Evolutionary conservation across 169 alveolate genomes (phyloP).

Genomic region (Plasmodium cynomolgi): DNA sequence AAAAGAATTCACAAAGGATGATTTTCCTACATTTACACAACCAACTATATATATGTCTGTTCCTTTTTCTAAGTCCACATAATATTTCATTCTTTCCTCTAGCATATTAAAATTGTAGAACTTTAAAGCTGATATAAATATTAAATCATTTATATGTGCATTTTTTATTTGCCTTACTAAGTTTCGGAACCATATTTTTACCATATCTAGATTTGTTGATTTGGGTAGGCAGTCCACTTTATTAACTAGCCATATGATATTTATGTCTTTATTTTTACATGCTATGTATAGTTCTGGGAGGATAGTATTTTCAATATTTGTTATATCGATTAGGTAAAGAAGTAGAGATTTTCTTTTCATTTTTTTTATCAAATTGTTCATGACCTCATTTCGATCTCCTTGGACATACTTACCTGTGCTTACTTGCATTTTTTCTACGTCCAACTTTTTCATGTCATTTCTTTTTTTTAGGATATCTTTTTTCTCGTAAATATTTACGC

Average conservation of each 20-base stretch:
- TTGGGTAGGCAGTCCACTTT: slow-evolving; percentile 88
- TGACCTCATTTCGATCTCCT: slow-evolving; percentile 64
- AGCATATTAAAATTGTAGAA: slow-evolving; percentile 78
- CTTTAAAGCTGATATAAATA: slow-evolving; percentile 81
- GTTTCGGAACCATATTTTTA: slow-evolving; percentile 87
- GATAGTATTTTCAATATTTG: slow-evolving; percentile 88
- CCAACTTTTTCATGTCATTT: slow-evolving; percentile 52
- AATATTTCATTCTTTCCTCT: slow-evolving; percentile 82
- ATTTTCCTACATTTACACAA: slow-evolving; percentile 89
- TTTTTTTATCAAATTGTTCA: slow-evolving; percentile 75
- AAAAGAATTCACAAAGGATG: slow-evolving; percentile 89
- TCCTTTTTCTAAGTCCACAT: slow-evolving; percentile 77
- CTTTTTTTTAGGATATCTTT: slow-evolving; percentile 67
- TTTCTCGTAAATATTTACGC: slow-evolving; percentile 45
- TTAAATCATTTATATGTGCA: slow-evolving; percentile 84
- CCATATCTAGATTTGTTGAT: slow-evolving; percentile 72
- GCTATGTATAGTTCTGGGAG: slow-evolving; percentile 90
- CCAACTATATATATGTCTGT: slow-evolving; percentile 86
- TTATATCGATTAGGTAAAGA: slow-evolving; percentile 84
- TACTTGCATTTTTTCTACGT: slow-evolving; percentile 60
- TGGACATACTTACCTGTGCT: slow-evolving; percentile 56
- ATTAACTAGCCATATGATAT: slow-evolving; percentile 88
- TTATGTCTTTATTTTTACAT: slow-evolving; percentile 84
- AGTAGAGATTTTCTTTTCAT: slow-evolving; percentile 85
- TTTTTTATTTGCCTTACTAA: slow-evolving; percentile 89